Evolutionary conservation across 805 yeast genomes (phyloP).

Genomic region (Yarrowia divulgata): DNA sequence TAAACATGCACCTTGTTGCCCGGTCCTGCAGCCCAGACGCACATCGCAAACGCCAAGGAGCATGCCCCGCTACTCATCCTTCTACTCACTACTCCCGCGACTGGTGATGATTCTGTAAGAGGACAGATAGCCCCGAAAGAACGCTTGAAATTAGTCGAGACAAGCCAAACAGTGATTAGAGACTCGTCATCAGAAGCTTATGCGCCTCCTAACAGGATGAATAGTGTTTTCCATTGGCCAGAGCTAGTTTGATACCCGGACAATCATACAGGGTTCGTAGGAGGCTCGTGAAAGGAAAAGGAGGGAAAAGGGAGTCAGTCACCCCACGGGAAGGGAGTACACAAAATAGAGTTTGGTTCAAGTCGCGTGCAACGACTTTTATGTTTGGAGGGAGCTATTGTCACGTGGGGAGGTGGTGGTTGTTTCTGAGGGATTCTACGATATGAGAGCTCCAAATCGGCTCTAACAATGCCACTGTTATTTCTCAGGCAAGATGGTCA

Average conservation of each 20-base stretch:
- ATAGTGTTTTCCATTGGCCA: conserved; percentile 1
- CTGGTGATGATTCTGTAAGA: neutral
- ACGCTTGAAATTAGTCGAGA: neutral
- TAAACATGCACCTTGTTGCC: neutral
- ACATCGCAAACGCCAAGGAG: neutral
- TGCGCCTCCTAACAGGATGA: neutral
- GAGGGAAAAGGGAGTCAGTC: neutral
- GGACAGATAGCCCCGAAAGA: neutral
- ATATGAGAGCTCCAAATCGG: neutral
- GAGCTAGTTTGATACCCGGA: conserved; percentile 15
- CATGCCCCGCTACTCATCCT: neutral
- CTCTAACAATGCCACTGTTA: neutral
- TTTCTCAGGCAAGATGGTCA: neutral
- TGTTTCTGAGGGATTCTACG: neutral
- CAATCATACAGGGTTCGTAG: neutral
- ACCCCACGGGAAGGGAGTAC: neutral
- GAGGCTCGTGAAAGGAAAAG: neutral
- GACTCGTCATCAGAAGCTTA: conserved; percentile 6
- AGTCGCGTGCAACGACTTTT: conserved; percentile 10
- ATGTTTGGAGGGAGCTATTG: neutral
- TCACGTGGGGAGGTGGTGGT: neutral
- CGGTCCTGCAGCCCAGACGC: conserved; percentile 27
- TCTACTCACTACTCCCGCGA: neutral
- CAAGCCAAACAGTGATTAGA: neutral
- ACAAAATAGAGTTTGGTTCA: neutral